Conservation (phyloP, 345 rosid genomes). For the Clarkia xantiana region DNA sequence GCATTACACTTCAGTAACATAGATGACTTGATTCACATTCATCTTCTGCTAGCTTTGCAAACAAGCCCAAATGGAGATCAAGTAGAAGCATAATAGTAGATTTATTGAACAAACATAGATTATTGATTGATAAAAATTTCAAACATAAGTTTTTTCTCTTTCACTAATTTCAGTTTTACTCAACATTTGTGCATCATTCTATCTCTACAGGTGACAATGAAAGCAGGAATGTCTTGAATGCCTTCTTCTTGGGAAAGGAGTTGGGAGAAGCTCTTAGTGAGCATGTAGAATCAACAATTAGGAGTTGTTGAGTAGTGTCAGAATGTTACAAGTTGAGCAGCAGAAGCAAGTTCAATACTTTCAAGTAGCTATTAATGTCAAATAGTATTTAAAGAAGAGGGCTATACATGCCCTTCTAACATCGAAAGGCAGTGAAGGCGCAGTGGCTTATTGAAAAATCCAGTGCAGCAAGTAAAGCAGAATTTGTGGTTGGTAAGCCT, state of each 20-base stretch:
- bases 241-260: slow-evolving; percentile 91
- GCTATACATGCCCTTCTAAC: neutral
- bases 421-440: slow-evolving; percentile 40
- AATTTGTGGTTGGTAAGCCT: neutral
- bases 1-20: too few relatives aligned
- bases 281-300: slow-evolving; percentile 63
- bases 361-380: slow-evolving; percentile 30
- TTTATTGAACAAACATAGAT: too few relatives aligned
- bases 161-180: too few relatives aligned
- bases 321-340: slow-evolving; percentile 80
- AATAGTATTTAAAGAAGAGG: neutral
- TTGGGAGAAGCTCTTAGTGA: slow-evolving; percentile 75
- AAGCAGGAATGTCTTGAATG: slow-evolving; percentile 56
- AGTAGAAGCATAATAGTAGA: too few relatives aligned
- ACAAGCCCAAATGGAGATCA: too few relatives aligned
- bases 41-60: too few relatives aligned
- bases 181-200: neutral
- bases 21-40: too few relatives aligned
- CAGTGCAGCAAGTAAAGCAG: slow-evolving; percentile 1
- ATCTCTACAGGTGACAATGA: slow-evolving; percentile 47
- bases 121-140: too few relatives aligned
- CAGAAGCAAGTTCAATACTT: slow-evolving; percentile 80
- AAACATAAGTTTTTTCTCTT: too few relatives aligned
- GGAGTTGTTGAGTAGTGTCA: slow-evolving; percentile 64
- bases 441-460: slow-evolving; percentile 34